Evolutionary conservation across 495 filamentous ascomycete genomes (phyloP).

Genomic region (Thozetella sp.): DNA sequence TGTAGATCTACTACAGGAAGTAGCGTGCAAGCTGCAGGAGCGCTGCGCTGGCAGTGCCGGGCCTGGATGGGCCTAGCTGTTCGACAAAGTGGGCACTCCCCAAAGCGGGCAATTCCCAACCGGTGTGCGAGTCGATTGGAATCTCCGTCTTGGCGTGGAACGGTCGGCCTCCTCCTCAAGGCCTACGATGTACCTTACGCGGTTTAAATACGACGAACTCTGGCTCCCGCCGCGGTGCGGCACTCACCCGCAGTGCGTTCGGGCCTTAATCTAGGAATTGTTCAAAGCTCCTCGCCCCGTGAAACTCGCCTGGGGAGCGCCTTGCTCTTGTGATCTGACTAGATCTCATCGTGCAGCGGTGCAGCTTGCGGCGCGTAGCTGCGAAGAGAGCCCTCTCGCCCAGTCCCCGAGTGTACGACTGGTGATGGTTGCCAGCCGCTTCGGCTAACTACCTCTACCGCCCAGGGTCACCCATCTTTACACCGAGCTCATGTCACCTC

Average conservation of each 20-base stretch:
- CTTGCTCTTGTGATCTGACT: neutral
- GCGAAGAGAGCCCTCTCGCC: neutral
- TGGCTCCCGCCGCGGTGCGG: no score
- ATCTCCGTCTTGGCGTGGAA: no score
- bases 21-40: no score
- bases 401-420: neutral
- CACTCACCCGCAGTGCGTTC: no score
- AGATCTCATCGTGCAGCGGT: neutral
- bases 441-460: neutral
- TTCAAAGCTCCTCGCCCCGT: neutral
- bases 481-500: neutral
- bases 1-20: conserved; percentile 71
- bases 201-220: no score
- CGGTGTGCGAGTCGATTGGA: no score
- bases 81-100: no score
- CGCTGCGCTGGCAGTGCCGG: neutral
- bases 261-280: no score
- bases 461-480: neutral
- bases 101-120: no score
- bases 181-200: no score
- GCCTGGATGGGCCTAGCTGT: no score
- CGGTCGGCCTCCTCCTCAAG: no score
- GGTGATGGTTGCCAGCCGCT: neutral
- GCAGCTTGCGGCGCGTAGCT: neutral
- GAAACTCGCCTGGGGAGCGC: neutral